Evolutionary conservation across 345 rosid species (phyloP).

Genomic region (Excoecaria agallocha): DNA sequence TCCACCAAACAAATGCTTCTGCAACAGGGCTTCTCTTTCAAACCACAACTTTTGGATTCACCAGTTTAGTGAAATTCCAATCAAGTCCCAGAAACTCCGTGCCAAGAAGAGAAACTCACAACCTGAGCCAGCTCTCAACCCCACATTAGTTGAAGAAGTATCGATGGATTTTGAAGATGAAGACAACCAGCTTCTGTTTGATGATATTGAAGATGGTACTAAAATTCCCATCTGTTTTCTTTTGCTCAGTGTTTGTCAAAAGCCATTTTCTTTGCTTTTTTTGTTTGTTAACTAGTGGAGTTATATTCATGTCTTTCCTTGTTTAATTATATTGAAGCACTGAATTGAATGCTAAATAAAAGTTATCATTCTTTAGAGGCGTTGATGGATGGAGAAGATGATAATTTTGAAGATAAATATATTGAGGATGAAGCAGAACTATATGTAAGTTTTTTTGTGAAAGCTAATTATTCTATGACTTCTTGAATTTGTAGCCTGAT

Average conservation of each 20-base stretch:
- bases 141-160: slow-evolving; percentile 41
- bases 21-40: slow-evolving; percentile 18
- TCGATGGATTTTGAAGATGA: slow-evolving; percentile 41
- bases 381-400: slow-evolving; percentile 36
- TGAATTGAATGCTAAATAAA: not conserved
- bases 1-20: slow-evolving; percentile 8
- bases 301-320: not conserved
- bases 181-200: slow-evolving; percentile 46
- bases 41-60: slow-evolving; percentile 15
- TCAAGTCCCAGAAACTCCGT: slow-evolving; percentile 15
- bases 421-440: slow-evolving; percentile 51
- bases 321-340: not conserved
- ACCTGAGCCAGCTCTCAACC: slow-evolving; percentile 37
- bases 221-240: slow-evolving; percentile 8
- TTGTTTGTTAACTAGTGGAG: not conserved
- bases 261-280: not conserved
- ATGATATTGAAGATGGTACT: slow-evolving; percentile 57
- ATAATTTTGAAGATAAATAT: slow-evolving; percentile 44
- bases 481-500: slow-evolving; percentile 12
- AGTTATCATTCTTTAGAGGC: slow-evolving; percentile 37
- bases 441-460: slow-evolving; percentile 46
- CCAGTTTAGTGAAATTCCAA: slow-evolving; percentile 25
- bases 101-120: slow-evolving; percentile 52
- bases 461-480: not conserved
- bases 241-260: not conserved